phyloP scores from a whole-genome alignment of 2,329 filamentous ascomycete species.

The Colletotrichum liaoningense region DNA sequence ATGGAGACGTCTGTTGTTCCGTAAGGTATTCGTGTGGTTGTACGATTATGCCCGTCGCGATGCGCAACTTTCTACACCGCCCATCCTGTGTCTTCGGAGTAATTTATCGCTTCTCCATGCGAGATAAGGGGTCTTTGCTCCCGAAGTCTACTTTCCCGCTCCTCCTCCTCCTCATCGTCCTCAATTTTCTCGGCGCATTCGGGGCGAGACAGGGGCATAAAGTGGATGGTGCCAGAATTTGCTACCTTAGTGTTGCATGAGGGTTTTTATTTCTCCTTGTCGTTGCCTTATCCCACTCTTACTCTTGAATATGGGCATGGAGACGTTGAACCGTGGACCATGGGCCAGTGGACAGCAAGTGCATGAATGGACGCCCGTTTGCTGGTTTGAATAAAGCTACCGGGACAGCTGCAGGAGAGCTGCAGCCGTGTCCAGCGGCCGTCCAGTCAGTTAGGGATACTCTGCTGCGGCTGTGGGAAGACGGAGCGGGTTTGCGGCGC shows the following conservation, averaged over 20 bases:
- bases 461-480: background rate
- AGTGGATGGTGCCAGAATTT: slow-evolving; percentile 1
- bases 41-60: background rate
- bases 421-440: background rate
- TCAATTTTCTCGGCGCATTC: background rate
- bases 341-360: background rate
- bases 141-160: background rate
- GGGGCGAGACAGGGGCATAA: background rate
- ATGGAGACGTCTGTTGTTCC: background rate
- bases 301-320: background rate
- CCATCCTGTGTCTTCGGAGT: slow-evolving; percentile 3
- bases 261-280: background rate
- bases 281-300: too few species aligned
- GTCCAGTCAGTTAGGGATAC: background rate
- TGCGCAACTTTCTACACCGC: slow-evolving; percentile 11
- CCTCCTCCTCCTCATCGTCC: background rate
- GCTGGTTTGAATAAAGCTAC: background rate
- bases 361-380: background rate
- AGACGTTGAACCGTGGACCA: background rate
- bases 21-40: background rate
- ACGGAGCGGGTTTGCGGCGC: slow-evolving; percentile 24
- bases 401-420: slow-evolving; percentile 5
- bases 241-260: background rate
- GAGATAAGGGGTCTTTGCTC: slow-evolving; percentile 4
- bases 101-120: slow-evolving; percentile 4